These are phyloP conservation scores for Draba incana DNA, from an alignment of 345 rosid species.

Conservation along the genomic window DNA sequence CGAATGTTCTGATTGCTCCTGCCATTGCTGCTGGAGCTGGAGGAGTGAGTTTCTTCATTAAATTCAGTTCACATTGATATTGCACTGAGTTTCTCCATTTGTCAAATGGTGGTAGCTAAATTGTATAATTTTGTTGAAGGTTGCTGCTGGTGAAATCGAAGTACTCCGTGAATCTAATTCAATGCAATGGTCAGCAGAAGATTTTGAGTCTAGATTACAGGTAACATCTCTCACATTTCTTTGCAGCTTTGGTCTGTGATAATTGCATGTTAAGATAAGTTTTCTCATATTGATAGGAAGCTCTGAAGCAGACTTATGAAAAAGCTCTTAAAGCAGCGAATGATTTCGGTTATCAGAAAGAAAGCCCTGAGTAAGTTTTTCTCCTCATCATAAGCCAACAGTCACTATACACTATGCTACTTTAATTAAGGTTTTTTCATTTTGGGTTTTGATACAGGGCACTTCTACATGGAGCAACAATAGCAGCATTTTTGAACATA, in stretches of 20 bases:
- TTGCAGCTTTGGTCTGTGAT: slow-evolving; percentile 6
- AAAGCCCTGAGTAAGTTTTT: slow-evolving; percentile 85
- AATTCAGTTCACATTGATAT: background rate
- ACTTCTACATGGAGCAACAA: slow-evolving; percentile 82
- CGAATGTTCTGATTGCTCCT: slow-evolving; percentile 90
- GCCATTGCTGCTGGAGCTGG: slow-evolving; percentile 99
- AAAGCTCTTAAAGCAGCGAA: slow-evolving; percentile 88
- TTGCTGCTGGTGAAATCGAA: slow-evolving; percentile 98
- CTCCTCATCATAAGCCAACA: slow-evolving; percentile 19
- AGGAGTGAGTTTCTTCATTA: slow-evolving; percentile 61
- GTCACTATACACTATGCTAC: slow-evolving; percentile 6
- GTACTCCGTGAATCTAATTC: slow-evolving; percentile 81
- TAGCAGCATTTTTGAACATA: slow-evolving; percentile 85
- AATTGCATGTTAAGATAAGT: background rate
- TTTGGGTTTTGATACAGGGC: slow-evolving; percentile 55
- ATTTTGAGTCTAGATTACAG: slow-evolving; percentile 95
- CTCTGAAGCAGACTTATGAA: slow-evolving; percentile 90
- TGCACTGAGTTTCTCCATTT: no score
- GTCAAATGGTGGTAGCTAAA: background rate
- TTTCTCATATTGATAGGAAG: slow-evolving; percentile 62
- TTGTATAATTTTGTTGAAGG: slow-evolving; percentile 52
- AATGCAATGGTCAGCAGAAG: slow-evolving; percentile 97
- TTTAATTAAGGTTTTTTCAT: no score
- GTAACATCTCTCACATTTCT: slow-evolving; percentile 42
- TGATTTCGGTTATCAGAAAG: slow-evolving; percentile 95